Evolutionary conservation across 306 rosid genomes (phyloP), one percentile per base, ranked within the genome.

Genomic region (Oxytropis ochrocephala): DNA sequence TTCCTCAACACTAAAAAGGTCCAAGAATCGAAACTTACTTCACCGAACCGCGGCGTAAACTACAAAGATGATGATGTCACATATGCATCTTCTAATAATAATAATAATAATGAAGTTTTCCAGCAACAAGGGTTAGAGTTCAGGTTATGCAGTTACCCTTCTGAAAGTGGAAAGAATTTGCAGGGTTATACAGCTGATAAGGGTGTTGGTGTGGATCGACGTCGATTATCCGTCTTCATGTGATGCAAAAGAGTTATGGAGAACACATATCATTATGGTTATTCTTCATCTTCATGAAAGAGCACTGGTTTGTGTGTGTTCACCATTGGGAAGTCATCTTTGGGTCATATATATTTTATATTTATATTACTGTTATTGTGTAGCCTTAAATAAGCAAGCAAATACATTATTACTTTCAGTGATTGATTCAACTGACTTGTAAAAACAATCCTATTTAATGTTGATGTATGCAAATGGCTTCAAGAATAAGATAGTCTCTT

Each of bases 321-420:
- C 47, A 58, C 47, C 70, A 57, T 69, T 53, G 91, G 87, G 81
- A 87, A 87, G 91, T 87, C 93, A 89, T 89, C 96, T 89, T 87
- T 80, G 91, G 89, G 93, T 89, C 74, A 44, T 74, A 54, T 67
- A 32, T 48, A 47, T 68, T n/a, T 55, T 24, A 35, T 41, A 54
- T 5, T 64, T 67, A 32, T 21, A 2, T 21, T 21, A 21, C 27
- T 21, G 27, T 21, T 21, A 21, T 21, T 21, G 27, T 2, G n/a
- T n/a, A n/a, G n/a, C n/a, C n/a, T n/a, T n/a, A 21, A 21, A 21
- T 21, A 21, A 21, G 27, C 27, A 21, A 21, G 27, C 27, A 21
- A 21, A 21, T 21, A 21, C 27, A 21, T 21, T 21, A 21, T 2
- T 21, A 21, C 2, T n/a, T n/a, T n/a, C n/a, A n/a, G n/a, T n/a